Evolutionary conservation across 2,329 filamentous ascomycete species (phyloP).

Genomic region (Magnaporthiopsis poae): DNA sequence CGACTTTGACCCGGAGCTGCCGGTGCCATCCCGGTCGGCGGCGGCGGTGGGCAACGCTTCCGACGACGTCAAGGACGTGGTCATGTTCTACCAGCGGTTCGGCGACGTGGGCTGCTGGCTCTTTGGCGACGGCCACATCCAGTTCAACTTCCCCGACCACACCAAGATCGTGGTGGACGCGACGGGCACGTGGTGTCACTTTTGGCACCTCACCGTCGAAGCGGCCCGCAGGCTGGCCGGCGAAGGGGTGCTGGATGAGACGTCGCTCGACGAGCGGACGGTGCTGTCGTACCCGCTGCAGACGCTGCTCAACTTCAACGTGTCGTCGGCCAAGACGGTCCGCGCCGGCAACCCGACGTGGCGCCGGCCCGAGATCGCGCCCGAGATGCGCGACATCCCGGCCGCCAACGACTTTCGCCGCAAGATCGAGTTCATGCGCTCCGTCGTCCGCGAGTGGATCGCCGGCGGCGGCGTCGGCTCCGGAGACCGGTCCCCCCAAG

Average conservation of each 20-base stretch:
- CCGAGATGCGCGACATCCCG: conserved; percentile 53
- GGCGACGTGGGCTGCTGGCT: conserved; percentile 75
- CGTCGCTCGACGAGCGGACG: conserved; percentile 61
- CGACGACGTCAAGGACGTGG: conserved; percentile 46
- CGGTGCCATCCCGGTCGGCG: conserved; percentile 27
- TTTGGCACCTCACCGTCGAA: conserved; percentile 65
- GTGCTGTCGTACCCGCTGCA: conserved; percentile 63
- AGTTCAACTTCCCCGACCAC: conserved; percentile 84
- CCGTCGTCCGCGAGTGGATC: conserved; percentile 62
- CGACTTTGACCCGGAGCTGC: conserved; percentile 48
- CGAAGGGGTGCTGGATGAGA: conserved; percentile 57
- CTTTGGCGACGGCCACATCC: conserved; percentile 66
- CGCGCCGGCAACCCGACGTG: conserved; percentile 32
- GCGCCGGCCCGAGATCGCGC: conserved; percentile 50
- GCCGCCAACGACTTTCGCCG: conserved; percentile 62
- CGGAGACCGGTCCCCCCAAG: conserved; percentile 46
- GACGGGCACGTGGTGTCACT: conserved; percentile 65
- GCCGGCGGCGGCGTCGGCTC: conserved; percentile 60
- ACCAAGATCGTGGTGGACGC: conserved; percentile 73
- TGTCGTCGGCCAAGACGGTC: conserved; percentile 31
- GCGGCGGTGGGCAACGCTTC: conserved; percentile 24
- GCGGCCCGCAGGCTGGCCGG: conserved; percentile 56
- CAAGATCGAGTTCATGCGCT: conserved; percentile 64
- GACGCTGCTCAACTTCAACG: conserved; percentile 59
- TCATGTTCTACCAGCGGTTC: conserved; percentile 73